Evolutionary conservation across 495 filamentous ascomycete genomes (phyloP).

Genomic region (Aspergillus asperescens): DNA sequence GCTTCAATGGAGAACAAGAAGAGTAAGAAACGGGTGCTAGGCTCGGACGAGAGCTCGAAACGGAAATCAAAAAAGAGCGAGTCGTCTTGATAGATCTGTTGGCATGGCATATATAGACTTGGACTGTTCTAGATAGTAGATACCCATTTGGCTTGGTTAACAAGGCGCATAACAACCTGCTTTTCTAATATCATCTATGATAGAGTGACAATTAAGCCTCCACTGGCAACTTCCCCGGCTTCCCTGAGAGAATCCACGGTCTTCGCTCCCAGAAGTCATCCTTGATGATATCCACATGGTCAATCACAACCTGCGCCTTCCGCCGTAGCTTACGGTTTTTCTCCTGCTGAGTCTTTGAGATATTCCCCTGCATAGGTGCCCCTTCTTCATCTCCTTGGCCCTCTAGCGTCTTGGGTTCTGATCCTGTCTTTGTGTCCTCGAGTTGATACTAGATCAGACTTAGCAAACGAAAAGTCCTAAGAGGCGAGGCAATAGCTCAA

Average conservation of each 20-base stretch:
- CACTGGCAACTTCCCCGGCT: conserved; percentile 60
- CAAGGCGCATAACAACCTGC: neutral
- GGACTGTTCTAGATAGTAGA: conserved; percentile 19
- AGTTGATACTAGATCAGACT: conserved; percentile 33
- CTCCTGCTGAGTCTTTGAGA: conserved; percentile 71
- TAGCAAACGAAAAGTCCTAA: neutral
- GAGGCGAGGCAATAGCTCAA: too few relatives aligned
- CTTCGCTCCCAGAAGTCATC: conserved; percentile 86
- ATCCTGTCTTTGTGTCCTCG: conserved; percentile 25
- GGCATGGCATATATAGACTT: conserved; percentile 14
- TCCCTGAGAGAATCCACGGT: conserved; percentile 80
- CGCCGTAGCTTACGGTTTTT: conserved; percentile 68
- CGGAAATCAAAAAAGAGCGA: conserved; percentile 33
- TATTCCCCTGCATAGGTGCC: conserved; percentile 20
- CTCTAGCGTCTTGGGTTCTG: conserved; percentile 4
- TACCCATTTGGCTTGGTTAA: conserved; percentile 26
- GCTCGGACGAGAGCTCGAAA: conserved; percentile 14
- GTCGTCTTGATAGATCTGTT: conserved; percentile 24
- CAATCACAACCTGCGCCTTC: conserved; percentile 71
- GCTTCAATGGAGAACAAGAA: conserved; percentile 13
- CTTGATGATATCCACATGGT: conserved; percentile 89
- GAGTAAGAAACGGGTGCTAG: conserved; percentile 20
- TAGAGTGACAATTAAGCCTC: conserved; percentile 30
- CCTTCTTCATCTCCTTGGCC: conserved; percentile 15
- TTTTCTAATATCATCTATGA: neutral